These are phyloP conservation scores for Pseudogymnoascus sp. DNA, from an alignment of 2,329 filamentous ascomycete species.

Conservation along the genomic window DNA sequence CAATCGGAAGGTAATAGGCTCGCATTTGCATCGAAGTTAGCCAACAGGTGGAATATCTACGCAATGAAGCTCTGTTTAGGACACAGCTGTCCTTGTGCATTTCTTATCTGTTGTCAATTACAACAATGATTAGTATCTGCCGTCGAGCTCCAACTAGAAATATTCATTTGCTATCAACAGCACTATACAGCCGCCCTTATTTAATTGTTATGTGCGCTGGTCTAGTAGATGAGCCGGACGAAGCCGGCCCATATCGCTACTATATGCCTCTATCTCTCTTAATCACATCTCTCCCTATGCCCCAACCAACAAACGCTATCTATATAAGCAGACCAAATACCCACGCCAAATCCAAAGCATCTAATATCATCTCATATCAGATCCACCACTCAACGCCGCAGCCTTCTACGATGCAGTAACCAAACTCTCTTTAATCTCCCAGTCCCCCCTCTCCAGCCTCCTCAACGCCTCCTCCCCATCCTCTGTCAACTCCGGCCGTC, in stretches of 20 bases:
- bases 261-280: background rate
- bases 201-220: no score
- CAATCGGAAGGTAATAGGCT: no score
- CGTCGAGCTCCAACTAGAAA: no score
- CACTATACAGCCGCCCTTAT: no score
- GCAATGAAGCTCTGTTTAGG: no score
- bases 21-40: no score
- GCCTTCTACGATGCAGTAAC: constrained; percentile 15
- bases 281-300: background rate
- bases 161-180: no score
- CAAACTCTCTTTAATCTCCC: constrained; percentile 24
- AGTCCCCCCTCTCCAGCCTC: constrained; percentile 41
- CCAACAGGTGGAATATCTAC: no score
- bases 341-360: background rate
- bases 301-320: background rate
- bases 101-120: no score
- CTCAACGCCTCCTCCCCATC: constrained; percentile 51
- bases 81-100: no score
- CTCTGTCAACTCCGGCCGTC: constrained; percentile 52
- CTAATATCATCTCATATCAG: background rate
- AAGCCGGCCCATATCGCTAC: background rate
- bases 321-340: background rate
- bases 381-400: background rate
- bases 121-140: no score
- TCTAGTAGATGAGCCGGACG: background rate